phyloP scores from a whole-genome alignment of 75 land plant genomes.

The Picea glauca region DNA sequence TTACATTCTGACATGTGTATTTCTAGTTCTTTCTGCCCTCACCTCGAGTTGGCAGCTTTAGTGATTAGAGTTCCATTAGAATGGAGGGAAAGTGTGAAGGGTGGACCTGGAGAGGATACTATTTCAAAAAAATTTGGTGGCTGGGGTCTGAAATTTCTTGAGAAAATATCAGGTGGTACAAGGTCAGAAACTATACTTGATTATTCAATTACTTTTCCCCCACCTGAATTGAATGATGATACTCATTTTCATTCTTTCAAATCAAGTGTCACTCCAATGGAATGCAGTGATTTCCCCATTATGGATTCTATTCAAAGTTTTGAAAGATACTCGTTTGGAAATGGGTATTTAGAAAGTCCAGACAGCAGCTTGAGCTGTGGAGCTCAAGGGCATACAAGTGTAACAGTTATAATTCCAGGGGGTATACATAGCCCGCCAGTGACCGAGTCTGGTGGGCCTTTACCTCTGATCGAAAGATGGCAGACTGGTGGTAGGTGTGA shows the following conservation, averaged over 20 bases:
- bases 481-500: constrained; percentile 71
- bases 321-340: constrained; percentile 1
- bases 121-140: constrained; percentile 9
- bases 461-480: constrained; percentile 72
- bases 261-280: neutral
- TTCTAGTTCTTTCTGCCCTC: constrained; percentile 17
- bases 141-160: constrained; percentile 20
- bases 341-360: constrained; percentile 5
- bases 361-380: neutral
- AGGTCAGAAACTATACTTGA: constrained; percentile 1
- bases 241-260: neutral
- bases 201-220: constrained; percentile 1
- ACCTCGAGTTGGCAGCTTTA: constrained; percentile 48
- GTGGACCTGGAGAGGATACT: constrained; percentile 14
- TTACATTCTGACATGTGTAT: neutral
- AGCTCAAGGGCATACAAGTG: constrained; percentile 2
- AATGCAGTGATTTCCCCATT: neutral
- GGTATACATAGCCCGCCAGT: constrained; percentile 59
- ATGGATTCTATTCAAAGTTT: neutral
- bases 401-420: constrained; percentile 55
- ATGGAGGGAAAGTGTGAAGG: constrained; percentile 36
- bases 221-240: neutral
- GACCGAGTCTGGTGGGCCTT: constrained; percentile 41
- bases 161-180: constrained; percentile 8
- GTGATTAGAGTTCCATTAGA: constrained; percentile 37